Percentiles rank a stretch among this genome's conserved stretches.
Conservation (phyloP, 768 basidiomycete species). For the Megacollybia marginata region DNA sequence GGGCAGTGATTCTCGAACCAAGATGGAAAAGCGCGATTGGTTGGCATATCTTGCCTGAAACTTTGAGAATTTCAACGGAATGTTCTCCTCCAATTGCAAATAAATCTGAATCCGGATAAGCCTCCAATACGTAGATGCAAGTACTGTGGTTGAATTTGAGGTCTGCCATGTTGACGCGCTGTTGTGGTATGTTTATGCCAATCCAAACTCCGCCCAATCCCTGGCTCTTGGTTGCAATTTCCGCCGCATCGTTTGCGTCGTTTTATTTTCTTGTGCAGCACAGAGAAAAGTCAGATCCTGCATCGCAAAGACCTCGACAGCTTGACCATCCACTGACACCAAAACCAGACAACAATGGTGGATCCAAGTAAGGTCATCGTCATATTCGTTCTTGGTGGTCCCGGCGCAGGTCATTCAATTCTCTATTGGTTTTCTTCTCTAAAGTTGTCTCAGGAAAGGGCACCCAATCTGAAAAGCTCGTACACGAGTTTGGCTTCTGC, state of each 20-base stretch:
- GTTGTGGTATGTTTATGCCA: background rate
- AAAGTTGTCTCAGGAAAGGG: constrained; percentile 70
- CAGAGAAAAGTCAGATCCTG: constrained; percentile 51
- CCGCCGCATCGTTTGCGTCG: constrained; percentile 44
- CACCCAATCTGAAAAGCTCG: constrained; percentile 85
- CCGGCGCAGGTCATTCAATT: constrained; percentile 74
- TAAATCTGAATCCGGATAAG: background rate
- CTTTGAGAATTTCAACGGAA: constrained; percentile 59
- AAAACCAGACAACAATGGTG: constrained; percentile 35
- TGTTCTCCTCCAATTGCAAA: constrained; percentile 53
- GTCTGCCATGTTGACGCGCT: no score
- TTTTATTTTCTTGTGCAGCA: constrained; percentile 51
- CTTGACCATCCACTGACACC: constrained; percentile 62
- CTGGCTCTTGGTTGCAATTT: constrained; percentile 49
- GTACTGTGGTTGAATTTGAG: background rate
- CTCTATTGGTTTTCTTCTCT: constrained; percentile 1
- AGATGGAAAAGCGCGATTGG: constrained; percentile 67
- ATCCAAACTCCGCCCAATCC: constrained; percentile 49
- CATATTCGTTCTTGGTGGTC: constrained; percentile 93
- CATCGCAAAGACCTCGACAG: constrained; percentile 52
- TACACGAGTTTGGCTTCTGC: constrained; percentile 78
- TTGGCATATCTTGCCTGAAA: constrained; percentile 40
- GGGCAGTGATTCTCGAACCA: constrained; percentile 60
- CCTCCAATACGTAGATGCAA: background rate
- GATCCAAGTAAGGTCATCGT: constrained; percentile 73